Evolutionary conservation across 345 rosid species (phyloP).

Genomic region (Eucalyptus marginata): DNA sequence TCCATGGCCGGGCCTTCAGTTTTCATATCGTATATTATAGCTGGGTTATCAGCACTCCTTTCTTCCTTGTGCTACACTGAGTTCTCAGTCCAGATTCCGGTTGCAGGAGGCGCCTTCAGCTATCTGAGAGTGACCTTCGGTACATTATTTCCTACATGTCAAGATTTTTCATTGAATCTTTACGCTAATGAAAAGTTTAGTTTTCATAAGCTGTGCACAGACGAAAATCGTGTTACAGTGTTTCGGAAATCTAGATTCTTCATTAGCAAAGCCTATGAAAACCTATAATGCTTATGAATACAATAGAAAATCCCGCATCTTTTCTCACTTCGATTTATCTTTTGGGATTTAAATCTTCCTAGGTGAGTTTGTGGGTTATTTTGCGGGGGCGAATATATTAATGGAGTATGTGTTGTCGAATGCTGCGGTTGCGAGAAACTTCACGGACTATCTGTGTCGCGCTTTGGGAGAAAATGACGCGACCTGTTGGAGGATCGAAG

Average conservation of each 20-base stretch:
- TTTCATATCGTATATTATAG: slow-evolving; percentile 69
- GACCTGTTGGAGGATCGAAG: slow-evolving; percentile 64
- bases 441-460: slow-evolving; percentile 65
- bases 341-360: background rate
- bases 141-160: slow-evolving; percentile 2
- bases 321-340: background rate
- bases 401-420: slow-evolving; percentile 94
- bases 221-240: background rate
- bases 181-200: background rate
- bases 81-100: slow-evolving; percentile 88
- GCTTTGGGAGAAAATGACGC: slow-evolving; percentile 48
- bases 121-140: slow-evolving; percentile 92
- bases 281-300: background rate
- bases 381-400: slow-evolving; percentile 82
- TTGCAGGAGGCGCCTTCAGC: slow-evolving; percentile 96
- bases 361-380: slow-evolving; percentile 90
- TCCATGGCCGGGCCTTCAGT: slow-evolving; percentile 69
- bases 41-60: slow-evolving; percentile 76
- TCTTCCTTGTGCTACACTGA: slow-evolving; percentile 93
- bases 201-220: background rate
- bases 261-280: background rate
- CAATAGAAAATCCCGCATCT: background rate
- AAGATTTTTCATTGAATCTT: background rate
- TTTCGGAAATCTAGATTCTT: background rate
- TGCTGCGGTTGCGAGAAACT: slow-evolving; percentile 86